These are phyloP conservation scores for Exophiala sideris DNA, from an alignment of 2,329 filamentous ascomycete species.

Conservation along the genomic window DNA sequence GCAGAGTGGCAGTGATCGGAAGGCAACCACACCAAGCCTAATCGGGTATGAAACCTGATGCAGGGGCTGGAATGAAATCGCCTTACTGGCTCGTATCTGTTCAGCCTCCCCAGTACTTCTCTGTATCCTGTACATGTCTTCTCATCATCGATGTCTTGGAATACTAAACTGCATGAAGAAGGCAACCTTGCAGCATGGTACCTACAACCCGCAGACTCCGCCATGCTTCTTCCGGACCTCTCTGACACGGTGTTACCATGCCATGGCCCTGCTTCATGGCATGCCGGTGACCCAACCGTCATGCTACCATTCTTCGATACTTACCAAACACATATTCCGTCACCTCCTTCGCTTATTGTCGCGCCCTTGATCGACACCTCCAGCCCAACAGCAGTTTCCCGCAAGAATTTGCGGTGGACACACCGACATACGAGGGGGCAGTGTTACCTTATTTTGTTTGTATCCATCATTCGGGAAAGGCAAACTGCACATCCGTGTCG, in stretches of 20 bases:
- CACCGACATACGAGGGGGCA: not conserved
- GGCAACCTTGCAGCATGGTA: no score
- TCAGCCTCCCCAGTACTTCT: not conserved
- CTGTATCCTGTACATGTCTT: no score
- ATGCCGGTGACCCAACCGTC: no score
- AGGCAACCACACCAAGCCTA: not conserved
- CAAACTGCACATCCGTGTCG: conserved; percentile 4
- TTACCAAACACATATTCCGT: no score
- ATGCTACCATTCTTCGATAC: no score
- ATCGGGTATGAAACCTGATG: not conserved
- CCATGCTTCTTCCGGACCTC: no score
- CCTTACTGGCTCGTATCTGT: not conserved
- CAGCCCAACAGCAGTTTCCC: not conserved
- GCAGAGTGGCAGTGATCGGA: not conserved
- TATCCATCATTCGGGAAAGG: not conserved
- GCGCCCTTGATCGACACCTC: not conserved
- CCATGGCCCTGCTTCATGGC: no score
- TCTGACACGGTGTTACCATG: no score
- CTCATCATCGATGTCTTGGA: no score
- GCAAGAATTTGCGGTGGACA: not conserved
- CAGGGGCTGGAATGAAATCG: not conserved
- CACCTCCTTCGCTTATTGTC: no score
- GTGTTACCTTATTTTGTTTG: not conserved
- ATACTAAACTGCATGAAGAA: no score
- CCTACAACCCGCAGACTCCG: no score